Percentiles rank a stretch among this genome's conserved stretches.
phyloP scores from a whole-genome alignment of 192 early-diverging fungal genomes.

The Allomyces macrogynus region DNA sequence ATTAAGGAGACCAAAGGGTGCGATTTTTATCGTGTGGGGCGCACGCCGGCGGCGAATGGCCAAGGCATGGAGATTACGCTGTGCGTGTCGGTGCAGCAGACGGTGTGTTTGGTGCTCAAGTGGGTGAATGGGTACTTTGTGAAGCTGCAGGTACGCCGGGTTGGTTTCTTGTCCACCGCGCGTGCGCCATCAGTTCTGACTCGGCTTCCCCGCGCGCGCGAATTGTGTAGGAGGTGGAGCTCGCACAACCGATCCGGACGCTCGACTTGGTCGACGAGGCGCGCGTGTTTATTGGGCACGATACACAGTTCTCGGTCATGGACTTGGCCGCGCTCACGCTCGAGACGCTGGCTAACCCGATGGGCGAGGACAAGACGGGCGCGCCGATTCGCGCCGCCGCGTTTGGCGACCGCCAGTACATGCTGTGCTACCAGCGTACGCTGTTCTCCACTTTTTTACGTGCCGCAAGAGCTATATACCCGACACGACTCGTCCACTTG shows the following conservation, averaged over 20 bases:
- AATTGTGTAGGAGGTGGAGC: slow-evolving; percentile 1
- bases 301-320: not conserved
- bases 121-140: slow-evolving; percentile 11
- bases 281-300: not conserved
- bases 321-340: not conserved
- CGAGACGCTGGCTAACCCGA: not conserved
- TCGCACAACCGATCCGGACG: not conserved
- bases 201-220: too few relatives aligned
- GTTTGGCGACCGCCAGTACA: not conserved
- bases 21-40: slow-evolving; percentile 6
- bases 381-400: not conserved
- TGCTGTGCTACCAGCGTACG: not conserved
- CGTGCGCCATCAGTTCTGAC: too few relatives aligned
- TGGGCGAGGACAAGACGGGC: not conserved
- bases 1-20: slow-evolving; percentile 32
- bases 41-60: slow-evolving; percentile 6
- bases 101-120: slow-evolving; percentile 16
- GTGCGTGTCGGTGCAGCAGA: slow-evolving; percentile 17
- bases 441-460: not conserved
- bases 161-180: not conserved
- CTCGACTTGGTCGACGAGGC: not conserved
- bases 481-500: not conserved
- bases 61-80: slow-evolving; percentile 15
- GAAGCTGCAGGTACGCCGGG: not conserved
- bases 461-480: too few relatives aligned